phyloP scores from a whole-genome alignment of 768 basidiomycete species.

The Termitomyces sp. region DNA sequence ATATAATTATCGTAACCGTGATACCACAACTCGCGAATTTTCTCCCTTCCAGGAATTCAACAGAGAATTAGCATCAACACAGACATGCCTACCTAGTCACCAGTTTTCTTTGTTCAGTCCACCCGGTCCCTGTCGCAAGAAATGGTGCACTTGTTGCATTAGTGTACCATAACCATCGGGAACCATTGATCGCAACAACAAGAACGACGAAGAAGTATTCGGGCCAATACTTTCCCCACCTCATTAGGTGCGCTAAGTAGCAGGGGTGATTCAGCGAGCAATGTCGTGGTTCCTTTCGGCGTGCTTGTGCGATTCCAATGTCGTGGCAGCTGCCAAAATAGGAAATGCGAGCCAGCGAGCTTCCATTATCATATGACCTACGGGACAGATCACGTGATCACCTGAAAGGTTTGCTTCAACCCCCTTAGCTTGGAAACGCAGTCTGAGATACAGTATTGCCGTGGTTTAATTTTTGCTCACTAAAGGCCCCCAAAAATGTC shows the following conservation, averaged over 20 bases:
- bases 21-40: conserved; percentile 76
- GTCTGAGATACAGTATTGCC: no score
- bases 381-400: not conserved
- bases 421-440: no score
- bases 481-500: conserved; percentile 31
- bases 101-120: conserved; percentile 55
- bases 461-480: not conserved
- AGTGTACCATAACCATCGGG: conserved; percentile 25
- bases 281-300: not conserved
- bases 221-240: conserved; percentile 49
- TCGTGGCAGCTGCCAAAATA: conserved; percentile 24
- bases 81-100: conserved; percentile 42
- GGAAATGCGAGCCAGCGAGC: not conserved
- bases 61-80: not conserved
- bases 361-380: conserved; percentile 2
- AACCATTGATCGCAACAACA: conserved; percentile 29
- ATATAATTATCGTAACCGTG: conserved; percentile 91
- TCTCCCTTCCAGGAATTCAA: conserved; percentile 40
- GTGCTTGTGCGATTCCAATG: conserved; percentile 7
- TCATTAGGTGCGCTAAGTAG: conserved; percentile 33
- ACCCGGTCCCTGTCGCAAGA: conserved; percentile 30
- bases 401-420: no score
- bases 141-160: conserved; percentile 28
- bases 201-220: conserved; percentile 38
- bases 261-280: conserved; percentile 1